Conservation (phyloP, 331 rosid genomes). For the Spiraea crenata region DNA sequence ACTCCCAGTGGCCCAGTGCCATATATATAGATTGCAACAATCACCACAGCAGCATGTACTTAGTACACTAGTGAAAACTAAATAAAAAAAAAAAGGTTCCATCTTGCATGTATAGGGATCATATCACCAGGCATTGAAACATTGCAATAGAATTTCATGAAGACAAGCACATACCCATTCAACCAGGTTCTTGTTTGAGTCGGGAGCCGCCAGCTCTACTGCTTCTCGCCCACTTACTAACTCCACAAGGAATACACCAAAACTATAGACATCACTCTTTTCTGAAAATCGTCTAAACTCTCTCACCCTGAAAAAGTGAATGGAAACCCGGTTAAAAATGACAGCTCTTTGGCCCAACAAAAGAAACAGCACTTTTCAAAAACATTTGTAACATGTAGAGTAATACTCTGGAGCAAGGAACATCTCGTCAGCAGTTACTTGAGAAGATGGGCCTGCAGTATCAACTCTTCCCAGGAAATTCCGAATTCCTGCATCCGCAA, state of each 20-base stretch:
- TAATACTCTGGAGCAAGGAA: conserved; percentile 85
- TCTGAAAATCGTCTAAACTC: conserved; percentile 87
- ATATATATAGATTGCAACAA: background rate
- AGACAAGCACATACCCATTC: conserved; percentile 64
- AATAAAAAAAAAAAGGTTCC: too few species aligned
- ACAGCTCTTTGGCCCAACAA: background rate
- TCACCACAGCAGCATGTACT: background rate
- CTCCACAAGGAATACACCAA: conserved; percentile 80
- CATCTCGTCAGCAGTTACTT: conserved; percentile 63
- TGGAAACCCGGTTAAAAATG: conserved; percentile 16
- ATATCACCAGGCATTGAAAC: background rate
- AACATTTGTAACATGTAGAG: conserved; percentile 4
- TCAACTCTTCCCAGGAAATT: conserved; percentile 71
- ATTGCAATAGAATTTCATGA: background rate
- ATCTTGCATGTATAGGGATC: background rate
- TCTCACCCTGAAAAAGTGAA: conserved; percentile 63
- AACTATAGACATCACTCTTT: conserved; percentile 85
- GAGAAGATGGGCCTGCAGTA: conserved; percentile 71
- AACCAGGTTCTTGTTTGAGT: conserved; percentile 54
- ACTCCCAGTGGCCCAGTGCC: background rate
- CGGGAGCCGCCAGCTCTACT: conserved; percentile 39
- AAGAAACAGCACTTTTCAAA: background rate
- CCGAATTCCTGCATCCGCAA: conserved; percentile 86
- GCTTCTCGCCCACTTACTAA: conserved; percentile 79
- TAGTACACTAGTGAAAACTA: too few species aligned